These are phyloP conservation scores for Psidium guajava DNA, from an alignment of 345 rosid species.

Conservation along the genomic window DNA sequence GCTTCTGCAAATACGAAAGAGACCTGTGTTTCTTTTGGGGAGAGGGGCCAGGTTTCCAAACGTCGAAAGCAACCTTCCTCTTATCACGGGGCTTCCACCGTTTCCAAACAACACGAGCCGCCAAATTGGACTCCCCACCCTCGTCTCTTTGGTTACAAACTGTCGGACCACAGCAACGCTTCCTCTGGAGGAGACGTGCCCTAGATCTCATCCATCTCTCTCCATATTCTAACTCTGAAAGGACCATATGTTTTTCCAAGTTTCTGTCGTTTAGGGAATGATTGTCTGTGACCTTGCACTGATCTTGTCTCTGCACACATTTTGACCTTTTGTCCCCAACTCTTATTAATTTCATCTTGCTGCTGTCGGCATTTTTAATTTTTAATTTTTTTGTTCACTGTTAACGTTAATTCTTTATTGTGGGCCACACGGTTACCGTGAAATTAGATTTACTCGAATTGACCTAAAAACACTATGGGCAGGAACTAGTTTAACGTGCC, in stretches of 20 bases:
- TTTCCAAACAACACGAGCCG: background rate
- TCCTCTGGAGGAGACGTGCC: background rate
- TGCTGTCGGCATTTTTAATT: background rate
- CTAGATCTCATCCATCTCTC: background rate
- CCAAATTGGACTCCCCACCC: background rate
- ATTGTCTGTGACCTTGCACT: background rate
- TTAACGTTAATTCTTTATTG: no score
- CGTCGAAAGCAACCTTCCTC: no score
- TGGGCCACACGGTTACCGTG: no score
- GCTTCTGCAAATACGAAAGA: no score
- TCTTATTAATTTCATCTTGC: accelerated
- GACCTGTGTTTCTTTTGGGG: no score
- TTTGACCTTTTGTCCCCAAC: background rate
- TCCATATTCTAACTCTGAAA: accelerated
- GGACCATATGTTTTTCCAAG: background rate
- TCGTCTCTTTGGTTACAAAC: background rate
- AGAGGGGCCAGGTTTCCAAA: no score
- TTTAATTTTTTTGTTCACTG: no score
- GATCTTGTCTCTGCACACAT: background rate
- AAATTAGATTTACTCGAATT: no score
- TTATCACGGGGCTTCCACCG: background rate
- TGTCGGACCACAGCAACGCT: background rate
- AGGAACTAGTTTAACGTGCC: no score
- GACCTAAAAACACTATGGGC: no score
- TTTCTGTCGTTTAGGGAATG: background rate